Evolutionary conservation across 176 grass and related monocot genomes (phyloP).

Genomic region (Dendrocalamus sinicus): DNA sequence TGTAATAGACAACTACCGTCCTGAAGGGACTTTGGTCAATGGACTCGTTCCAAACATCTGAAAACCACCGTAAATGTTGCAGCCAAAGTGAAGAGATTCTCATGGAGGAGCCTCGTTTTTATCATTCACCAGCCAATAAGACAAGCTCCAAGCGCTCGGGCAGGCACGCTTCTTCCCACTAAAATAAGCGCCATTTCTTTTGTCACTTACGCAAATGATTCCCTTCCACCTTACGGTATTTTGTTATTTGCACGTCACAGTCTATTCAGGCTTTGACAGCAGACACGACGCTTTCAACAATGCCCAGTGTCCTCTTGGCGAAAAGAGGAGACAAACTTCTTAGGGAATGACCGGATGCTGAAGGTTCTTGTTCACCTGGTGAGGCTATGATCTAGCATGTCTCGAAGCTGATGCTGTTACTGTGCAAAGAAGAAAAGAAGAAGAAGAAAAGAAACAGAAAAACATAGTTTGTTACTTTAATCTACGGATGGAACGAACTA

Average conservation of each 20-base stretch:
- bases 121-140: conserved; percentile 8
- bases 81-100: conserved; percentile 20
- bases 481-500: background rate
- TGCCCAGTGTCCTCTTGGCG: background rate
- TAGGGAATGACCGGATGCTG: background rate
- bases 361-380: background rate
- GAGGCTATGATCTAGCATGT: background rate
- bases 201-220: background rate
- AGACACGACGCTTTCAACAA: background rate
- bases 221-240: background rate
- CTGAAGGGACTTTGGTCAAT: background rate
- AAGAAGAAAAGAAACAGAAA: too few species aligned
- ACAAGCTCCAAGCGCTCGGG: background rate
- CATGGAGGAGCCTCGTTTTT: background rate
- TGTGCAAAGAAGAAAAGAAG: too few species aligned
- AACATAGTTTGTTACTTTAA: background rate
- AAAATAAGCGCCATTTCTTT: background rate
- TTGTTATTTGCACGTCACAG: background rate
- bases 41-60: background rate
- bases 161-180: conserved; percentile 1
- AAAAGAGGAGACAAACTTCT: background rate
- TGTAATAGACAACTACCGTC: background rate
- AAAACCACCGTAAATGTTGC: background rate
- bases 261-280: background rate
- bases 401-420: background rate